Conservation (phyloP, 2,329 filamentous ascomycete species). For the Xylariaceae sp. region DNA sequence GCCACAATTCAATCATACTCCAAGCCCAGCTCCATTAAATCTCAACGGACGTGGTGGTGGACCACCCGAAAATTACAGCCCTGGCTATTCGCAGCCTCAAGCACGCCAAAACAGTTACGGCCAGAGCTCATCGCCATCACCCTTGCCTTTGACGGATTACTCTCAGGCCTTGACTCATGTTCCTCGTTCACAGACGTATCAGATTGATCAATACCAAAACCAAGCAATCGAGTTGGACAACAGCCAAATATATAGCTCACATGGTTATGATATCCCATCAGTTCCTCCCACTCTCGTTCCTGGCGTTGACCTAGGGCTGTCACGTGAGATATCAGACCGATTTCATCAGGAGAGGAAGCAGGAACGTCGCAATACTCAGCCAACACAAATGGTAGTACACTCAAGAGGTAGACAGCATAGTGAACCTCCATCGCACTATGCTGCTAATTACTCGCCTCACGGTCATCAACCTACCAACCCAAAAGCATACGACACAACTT, state of each 20-base stretch:
- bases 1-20: slow-evolving; percentile 46
- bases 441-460: slow-evolving; percentile 33
- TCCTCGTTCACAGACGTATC: slow-evolving; percentile 34
- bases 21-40: slow-evolving; percentile 53
- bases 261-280: slow-evolving; percentile 51
- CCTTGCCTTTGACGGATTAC: slow-evolving; percentile 44
- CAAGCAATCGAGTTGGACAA: slow-evolving; percentile 47
- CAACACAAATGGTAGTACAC: slow-evolving; percentile 45
- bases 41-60: slow-evolving; percentile 46
- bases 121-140: slow-evolving; percentile 41
- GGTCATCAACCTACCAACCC: slow-evolving; percentile 28
- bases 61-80: slow-evolving; percentile 40
- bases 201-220: slow-evolving; percentile 36
- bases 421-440: slow-evolving; percentile 39
- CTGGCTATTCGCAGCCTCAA: slow-evolving; percentile 35
- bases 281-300: slow-evolving; percentile 65
- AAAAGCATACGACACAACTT: slow-evolving; percentile 44
- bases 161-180: slow-evolving; percentile 38
- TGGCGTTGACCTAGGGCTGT: slow-evolving; percentile 62
- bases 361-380: slow-evolving; percentile 53
- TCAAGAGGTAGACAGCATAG: slow-evolving; percentile 49
- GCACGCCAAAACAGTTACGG: slow-evolving; percentile 39
- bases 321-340: slow-evolving; percentile 63
- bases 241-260: slow-evolving; percentile 38
- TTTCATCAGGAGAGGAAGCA: slow-evolving; percentile 60